Percentiles rank a stretch among this genome's conserved stretches.
These are phyloP conservation scores for Tuber aestivum DNA, from an alignment of 495 filamentous ascomycete genomes.

Conservation along the genomic window DNA sequence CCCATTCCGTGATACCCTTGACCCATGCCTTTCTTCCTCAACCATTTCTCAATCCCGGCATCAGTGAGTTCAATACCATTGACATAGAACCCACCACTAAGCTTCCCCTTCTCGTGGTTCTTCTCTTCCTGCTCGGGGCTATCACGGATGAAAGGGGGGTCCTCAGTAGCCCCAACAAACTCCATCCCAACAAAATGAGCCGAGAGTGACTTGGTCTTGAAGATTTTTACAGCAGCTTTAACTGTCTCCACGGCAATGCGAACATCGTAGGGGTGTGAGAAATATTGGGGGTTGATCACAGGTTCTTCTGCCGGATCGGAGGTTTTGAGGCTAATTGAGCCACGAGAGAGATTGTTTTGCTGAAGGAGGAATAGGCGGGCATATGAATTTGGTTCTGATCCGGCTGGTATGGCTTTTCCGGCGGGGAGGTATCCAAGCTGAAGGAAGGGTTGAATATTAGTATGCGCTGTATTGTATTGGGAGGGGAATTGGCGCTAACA, in stretches of 20 bases:
- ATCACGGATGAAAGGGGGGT: constrained; percentile 33
- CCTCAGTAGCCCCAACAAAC: constrained; percentile 31
- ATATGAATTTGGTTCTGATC: constrained; percentile 30
- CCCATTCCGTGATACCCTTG: constrained; percentile 46
- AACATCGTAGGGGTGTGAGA: constrained; percentile 55
- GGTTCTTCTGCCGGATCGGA: constrained; percentile 53
- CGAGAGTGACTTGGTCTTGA: constrained; percentile 47
- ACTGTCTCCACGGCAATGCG: constrained; percentile 53
- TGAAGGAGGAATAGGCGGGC: constrained; percentile 31
- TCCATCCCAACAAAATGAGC: constrained; percentile 44
- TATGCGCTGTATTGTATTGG: neutral
- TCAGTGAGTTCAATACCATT: constrained; percentile 35
- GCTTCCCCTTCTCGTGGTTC: constrained; percentile 17
- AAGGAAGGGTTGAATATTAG: constrained; percentile 1
- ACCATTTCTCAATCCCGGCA: constrained; percentile 29
- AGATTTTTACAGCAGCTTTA: constrained; percentile 48
- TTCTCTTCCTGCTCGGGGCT: constrained; percentile 19
- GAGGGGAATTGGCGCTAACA: neutral
- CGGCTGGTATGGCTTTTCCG: constrained; percentile 30
- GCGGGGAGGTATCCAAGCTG: constrained; percentile 23
- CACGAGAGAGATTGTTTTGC: constrained; percentile 43
- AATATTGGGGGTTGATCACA: constrained; percentile 54
- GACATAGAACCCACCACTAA: constrained; percentile 29
- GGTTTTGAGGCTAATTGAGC: constrained; percentile 53
- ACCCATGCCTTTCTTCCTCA: constrained; percentile 33